phyloP scores from a whole-genome alignment of 345 rosid species.

The Salix exigua region DNA sequence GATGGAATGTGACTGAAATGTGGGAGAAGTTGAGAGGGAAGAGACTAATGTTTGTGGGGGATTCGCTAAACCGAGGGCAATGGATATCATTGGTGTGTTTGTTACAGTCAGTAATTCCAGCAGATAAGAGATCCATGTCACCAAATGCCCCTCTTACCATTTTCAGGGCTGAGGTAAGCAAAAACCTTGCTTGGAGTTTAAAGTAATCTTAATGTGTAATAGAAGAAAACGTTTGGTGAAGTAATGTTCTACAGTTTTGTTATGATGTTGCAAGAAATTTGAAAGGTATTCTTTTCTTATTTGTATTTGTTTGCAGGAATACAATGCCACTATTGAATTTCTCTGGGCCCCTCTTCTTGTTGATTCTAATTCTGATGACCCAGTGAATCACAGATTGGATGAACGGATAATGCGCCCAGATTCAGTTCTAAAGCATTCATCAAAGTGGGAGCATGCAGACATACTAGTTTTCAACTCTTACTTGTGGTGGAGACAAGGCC shows the following conservation, averaged over 20 bases:
- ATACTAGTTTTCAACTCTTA: conserved; percentile 83
- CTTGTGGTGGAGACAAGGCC: conserved; percentile 99
- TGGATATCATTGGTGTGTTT: conserved; percentile 98
- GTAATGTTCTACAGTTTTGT: neutral
- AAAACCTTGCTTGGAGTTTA: neutral
- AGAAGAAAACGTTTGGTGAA: too few relatives aligned
- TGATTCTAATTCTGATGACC: conserved; percentile 96
- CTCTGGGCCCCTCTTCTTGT: conserved; percentile 96
- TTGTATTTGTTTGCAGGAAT: conserved; percentile 47
- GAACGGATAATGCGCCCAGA: conserved; percentile 85
- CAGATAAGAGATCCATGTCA: conserved; percentile 68
- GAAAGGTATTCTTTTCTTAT: neutral
- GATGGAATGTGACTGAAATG: conserved; percentile 82
- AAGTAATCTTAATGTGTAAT: too few relatives aligned
- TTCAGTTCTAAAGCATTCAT: conserved; percentile 82
- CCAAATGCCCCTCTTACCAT: conserved; percentile 88
- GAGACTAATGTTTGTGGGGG: conserved; percentile 95
- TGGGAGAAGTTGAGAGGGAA: conserved; percentile 98
- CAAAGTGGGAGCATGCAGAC: conserved; percentile 88
- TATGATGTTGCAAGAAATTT: too few relatives aligned
- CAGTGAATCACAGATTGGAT: conserved; percentile 76
- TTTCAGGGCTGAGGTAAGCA: conserved; percentile 81
- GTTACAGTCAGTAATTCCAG: conserved; percentile 74
- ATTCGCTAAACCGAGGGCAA: conserved; percentile 91
- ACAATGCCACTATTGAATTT: conserved; percentile 90